Conservation (phyloP, 768 basidiomycete species). For the Tulasnella sp. region DNA sequence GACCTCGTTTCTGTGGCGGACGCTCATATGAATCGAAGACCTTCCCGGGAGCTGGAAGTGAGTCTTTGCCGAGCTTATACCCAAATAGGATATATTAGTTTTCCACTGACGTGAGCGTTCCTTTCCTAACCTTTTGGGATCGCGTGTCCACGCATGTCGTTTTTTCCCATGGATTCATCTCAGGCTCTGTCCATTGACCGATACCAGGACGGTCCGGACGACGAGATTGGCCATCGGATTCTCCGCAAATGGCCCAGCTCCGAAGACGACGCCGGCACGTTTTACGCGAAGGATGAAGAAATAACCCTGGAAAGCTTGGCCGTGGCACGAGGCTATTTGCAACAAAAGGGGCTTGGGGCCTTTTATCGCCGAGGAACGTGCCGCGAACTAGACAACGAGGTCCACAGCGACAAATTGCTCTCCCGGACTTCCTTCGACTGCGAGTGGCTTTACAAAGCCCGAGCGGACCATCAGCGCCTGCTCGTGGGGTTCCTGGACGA, state of each 20-base stretch:
- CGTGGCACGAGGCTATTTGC: constrained; percentile 29
- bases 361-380: constrained; percentile 45
- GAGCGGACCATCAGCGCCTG: constrained; percentile 52
- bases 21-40: constrained; percentile 51
- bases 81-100: constrained; percentile 9
- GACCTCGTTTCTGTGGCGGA: constrained; percentile 62
- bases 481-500: constrained; percentile 55
- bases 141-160: constrained; percentile 8
- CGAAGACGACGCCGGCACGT: constrained; percentile 40
- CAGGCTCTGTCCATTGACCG: constrained; percentile 44
- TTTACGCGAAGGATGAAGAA: constrained; percentile 53
- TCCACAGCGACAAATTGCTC: constrained; percentile 34
- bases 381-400: constrained; percentile 35
- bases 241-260: constrained; percentile 32
- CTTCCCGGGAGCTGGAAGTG: constrained; percentile 50
- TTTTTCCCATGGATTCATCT: constrained; percentile 25
- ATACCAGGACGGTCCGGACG: constrained; percentile 52
- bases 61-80: constrained; percentile 37
- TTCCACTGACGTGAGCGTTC: constrained; percentile 24
- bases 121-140: constrained; percentile 19
- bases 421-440: constrained; percentile 28
- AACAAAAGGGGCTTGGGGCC: constrained; percentile 5
- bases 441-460: constrained; percentile 46
- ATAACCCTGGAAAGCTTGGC: constrained; percentile 49
- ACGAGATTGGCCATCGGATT: constrained; percentile 56